Percentiles rank a stretch among this genome's conserved stretches.
These are phyloP conservation scores for Rhododendron kiyosumense DNA, from an alignment of 148 eudicot species.

Conservation along the genomic window DNA sequence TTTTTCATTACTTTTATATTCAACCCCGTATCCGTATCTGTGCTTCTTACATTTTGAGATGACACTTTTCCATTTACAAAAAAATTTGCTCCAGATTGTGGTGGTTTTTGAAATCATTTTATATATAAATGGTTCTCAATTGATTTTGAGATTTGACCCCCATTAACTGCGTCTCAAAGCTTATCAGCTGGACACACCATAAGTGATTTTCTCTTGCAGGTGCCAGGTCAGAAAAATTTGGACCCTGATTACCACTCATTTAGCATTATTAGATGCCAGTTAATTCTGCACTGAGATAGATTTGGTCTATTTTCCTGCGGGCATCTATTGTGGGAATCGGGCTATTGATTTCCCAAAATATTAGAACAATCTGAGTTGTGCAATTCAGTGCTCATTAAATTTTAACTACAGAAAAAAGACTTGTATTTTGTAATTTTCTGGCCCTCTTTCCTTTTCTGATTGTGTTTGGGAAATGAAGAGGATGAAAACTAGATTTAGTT, in stretches of 20 bases:
- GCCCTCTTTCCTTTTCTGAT: not conserved
- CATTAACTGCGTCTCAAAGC: not conserved
- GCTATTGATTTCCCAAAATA: not conserved
- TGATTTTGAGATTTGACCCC: not conserved
- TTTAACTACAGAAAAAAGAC: not conserved
- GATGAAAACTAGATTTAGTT: not conserved
- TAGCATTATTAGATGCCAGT: not conserved
- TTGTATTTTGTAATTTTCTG: not conserved
- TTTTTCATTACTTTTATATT: too few relatives aligned
- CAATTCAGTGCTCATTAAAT: not conserved
- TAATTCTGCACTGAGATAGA: not conserved
- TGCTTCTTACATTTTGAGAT: not conserved
- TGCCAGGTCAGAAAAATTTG: not conserved
- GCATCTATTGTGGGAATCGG: not conserved
- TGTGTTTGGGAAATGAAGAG: not conserved
- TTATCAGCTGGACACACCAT: not conserved
- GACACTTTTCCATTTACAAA: not conserved
- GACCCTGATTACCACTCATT: not conserved
- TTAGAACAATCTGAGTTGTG: not conserved
- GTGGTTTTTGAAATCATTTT: not conserved
- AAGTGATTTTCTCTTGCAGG: not conserved
- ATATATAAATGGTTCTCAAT: not conserved
- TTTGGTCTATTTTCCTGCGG: not conserved
- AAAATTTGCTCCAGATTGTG: not conserved
- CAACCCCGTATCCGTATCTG: too few relatives aligned